Percentiles rank a stretch among this genome's conserved stretches.
These are phyloP conservation scores for Cyclostephanos tholiformis DNA, from an alignment of 108 stramenopile genomes.

Conservation along the genomic window DNA sequence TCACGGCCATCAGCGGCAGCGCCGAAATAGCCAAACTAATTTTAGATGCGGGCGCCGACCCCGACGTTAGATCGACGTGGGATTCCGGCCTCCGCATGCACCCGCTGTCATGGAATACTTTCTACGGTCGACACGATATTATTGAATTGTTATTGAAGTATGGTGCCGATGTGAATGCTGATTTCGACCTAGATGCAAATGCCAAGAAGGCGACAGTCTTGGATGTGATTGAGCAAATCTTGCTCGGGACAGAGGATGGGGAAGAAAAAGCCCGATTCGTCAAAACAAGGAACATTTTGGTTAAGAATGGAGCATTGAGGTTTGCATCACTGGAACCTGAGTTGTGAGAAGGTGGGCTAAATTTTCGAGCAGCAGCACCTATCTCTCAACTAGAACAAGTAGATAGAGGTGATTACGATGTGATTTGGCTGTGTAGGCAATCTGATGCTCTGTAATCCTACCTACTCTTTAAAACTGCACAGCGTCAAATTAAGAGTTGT, in stretches of 20 bases:
- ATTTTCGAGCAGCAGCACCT: neutral
- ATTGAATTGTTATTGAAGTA: conserved; percentile 59
- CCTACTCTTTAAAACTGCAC: too few species aligned
- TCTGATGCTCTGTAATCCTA: too few species aligned
- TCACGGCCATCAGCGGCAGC: conserved; percentile 64
- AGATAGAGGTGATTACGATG: too few species aligned
- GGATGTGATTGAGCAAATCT: conserved; percentile 69
- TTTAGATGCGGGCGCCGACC: conserved; percentile 69
- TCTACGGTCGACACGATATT: conserved; percentile 74
- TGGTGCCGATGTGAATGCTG: conserved; percentile 80
- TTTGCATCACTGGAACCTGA: conserved; percentile 32
- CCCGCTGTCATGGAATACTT: conserved; percentile 82
- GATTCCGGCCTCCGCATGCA: conserved; percentile 82
- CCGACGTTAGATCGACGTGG: conserved; percentile 72
- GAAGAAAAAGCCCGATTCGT: conserved; percentile 57
- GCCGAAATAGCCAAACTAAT: conserved; percentile 56
- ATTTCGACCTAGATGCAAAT: conserved; percentile 64
- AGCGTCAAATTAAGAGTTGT: too few species aligned
- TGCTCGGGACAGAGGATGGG: conserved; percentile 33
- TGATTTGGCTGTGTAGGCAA: too few species aligned
- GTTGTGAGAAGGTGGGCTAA: conserved; percentile 18
- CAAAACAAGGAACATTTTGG: conserved; percentile 54
- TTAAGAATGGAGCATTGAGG: conserved; percentile 53
- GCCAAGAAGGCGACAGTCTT: conserved; percentile 54
- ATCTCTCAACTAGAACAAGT: neutral